Evolutionary conservation across 345 rosid species (phyloP).

Genomic region (Hibiscus mutabilis): DNA sequence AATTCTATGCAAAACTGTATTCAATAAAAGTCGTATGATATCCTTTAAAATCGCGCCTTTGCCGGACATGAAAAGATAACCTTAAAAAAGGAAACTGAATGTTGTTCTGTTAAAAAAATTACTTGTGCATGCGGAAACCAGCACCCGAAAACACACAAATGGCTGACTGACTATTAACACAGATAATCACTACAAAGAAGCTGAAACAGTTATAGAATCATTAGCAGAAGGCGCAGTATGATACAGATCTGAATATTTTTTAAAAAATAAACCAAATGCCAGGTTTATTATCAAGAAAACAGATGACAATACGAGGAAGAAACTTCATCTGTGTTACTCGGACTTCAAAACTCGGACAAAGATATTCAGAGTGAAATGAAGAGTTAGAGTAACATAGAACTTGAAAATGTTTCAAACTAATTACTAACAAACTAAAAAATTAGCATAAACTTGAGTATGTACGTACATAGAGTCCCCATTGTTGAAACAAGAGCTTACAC

Average conservation of each 20-base stretch:
- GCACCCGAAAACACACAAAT: not conserved
- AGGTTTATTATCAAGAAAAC: not conserved
- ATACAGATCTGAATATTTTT: constrained; percentile 57
- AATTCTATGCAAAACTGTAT: no score
- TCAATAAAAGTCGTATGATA: no score
- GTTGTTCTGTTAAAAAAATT: not conserved
- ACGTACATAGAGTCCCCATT: no score
- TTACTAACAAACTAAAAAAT: no score
- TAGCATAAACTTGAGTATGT: no score
- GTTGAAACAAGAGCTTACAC: no score
- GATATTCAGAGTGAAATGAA: no score
- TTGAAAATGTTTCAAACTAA: no score
- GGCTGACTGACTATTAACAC: not conserved
- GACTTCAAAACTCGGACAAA: not conserved
- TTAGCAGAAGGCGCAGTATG: constrained; percentile 43
- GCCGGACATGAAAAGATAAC: not conserved
- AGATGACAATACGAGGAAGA: not conserved
- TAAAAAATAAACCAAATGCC: not conserved
- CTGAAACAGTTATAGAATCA: no score
- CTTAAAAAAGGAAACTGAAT: not conserved
- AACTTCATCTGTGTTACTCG: not conserved
- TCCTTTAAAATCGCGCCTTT: not conserved
- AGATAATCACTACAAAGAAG: not conserved
- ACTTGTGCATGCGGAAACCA: not conserved
- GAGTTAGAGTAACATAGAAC: not conserved